phyloP scores from a whole-genome alignment of 306 rosid species.

The Trifolium pratense region DNA sequence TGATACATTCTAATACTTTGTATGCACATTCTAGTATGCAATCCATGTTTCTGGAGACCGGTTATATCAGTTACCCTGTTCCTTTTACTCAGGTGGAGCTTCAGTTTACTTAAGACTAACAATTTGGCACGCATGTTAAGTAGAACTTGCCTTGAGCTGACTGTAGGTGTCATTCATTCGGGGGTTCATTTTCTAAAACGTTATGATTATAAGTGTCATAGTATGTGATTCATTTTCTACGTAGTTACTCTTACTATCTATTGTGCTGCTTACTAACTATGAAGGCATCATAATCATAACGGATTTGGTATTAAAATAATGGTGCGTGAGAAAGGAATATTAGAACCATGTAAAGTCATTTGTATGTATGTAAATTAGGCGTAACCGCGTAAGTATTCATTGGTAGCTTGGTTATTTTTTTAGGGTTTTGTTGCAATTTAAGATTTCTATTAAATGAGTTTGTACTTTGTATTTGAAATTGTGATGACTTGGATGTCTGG shows the following conservation, averaged over 20 bases:
- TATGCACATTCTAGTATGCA: neutral
- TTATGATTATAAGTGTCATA: neutral
- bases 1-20: neutral
- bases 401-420: neutral
- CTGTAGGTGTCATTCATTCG: slow-evolving; percentile 15
- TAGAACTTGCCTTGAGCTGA: slow-evolving; percentile 9
- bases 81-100: neutral
- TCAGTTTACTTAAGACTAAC: neutral
- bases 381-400: neutral
- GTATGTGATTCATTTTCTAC: slow-evolving; percentile 1
- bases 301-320: neutral
- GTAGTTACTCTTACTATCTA: neutral
- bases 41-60: neutral
- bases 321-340: neutral
- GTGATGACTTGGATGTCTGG: neutral
- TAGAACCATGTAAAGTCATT: neutral
- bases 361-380: neutral
- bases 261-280: neutral
- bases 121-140: neutral
- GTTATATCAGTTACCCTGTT: neutral
- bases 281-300: neutral
- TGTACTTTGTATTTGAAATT: neutral
- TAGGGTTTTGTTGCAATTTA: neutral
- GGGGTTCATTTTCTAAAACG: neutral
- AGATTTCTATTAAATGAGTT: neutral